phyloP scores from a whole-genome alignment of 495 filamentous ascomycete genomes.

The Trichoderma orchidacearum region DNA sequence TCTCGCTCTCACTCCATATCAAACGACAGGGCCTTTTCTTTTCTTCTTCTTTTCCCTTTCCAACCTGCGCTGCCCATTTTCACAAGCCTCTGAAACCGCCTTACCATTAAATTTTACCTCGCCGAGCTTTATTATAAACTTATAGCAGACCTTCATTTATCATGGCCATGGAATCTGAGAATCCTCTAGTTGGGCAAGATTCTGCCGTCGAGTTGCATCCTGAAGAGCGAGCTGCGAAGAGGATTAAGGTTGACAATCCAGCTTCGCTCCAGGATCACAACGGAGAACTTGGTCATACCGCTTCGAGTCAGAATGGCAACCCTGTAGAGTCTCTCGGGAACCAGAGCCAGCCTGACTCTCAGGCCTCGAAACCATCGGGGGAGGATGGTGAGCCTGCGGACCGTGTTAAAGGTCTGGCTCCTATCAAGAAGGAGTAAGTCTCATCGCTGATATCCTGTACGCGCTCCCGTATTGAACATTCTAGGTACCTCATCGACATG shows the following conservation, averaged over 20 bases:
- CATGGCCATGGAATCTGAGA: background rate
- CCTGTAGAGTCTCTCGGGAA: background rate
- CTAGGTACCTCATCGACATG: slow-evolving; percentile 44
- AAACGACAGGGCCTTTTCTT: too few species aligned
- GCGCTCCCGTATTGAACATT: background rate
- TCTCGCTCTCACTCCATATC: too few species aligned
- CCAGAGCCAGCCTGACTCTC: background rate
- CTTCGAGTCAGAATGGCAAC: background rate
- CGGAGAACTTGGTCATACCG: background rate
- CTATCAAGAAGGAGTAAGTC: slow-evolving; percentile 73
- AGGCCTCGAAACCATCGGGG: background rate
- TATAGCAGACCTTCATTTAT: too few species aligned
- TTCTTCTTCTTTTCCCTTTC: too few species aligned
- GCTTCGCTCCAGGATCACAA: background rate
- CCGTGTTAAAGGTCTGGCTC: slow-evolving; percentile 51
- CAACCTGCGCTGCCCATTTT: too few species aligned
- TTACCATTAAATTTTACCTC: too few species aligned
- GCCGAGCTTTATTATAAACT: too few species aligned
- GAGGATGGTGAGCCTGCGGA: slow-evolving; percentile 15
- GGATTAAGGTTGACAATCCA: slow-evolving; percentile 37
- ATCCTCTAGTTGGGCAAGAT: background rate
- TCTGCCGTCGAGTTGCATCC: background rate
- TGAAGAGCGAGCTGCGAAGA: slow-evolving; percentile 42
- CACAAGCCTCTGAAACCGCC: too few species aligned
- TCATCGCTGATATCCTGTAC: background rate